These are phyloP conservation scores for Solanum bulbocastanum DNA, from an alignment of 257 asterid genomes.

Conservation along the genomic window DNA sequence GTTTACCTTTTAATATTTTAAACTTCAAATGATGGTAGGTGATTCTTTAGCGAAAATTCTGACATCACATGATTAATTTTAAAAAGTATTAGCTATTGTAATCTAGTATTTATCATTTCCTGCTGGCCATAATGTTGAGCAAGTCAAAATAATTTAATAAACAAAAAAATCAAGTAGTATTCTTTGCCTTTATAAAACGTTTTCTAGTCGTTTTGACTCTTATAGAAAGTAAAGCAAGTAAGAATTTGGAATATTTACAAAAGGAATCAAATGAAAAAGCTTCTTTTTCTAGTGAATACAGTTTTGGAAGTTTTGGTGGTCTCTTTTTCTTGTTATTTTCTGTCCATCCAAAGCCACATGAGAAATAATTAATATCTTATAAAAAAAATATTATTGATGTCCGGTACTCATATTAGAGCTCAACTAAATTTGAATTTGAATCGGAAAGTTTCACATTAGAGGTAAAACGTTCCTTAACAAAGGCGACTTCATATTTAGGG, in stretches of 20 bases:
- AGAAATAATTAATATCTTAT: not conserved
- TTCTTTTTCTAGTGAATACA: not conserved
- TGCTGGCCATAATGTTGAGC: not conserved
- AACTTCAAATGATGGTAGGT: rapidly evolving
- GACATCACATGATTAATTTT: rapidly evolving
- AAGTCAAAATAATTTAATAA: not conserved
- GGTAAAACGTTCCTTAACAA: not conserved
- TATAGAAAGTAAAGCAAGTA: not conserved
- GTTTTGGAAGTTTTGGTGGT: not conserved
- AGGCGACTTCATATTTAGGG: rapidly evolving
- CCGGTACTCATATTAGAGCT: not conserved
- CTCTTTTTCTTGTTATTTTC: not conserved
- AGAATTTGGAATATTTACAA: not conserved
- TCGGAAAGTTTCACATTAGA: too few species aligned
- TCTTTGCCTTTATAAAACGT: not conserved
- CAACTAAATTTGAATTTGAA: rapidly evolving
- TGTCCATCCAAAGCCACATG: not conserved
- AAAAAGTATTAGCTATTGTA: not conserved
- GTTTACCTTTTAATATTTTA: not conserved
- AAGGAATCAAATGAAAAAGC: not conserved
- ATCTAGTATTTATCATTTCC: not conserved
- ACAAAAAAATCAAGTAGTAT: not conserved
- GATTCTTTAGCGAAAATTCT: not conserved
- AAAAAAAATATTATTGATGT: not conserved
- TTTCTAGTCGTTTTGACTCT: not conserved